These are phyloP conservation scores for Phytophthora fragariaefolia DNA, from an alignment of 352 stramenopile species.

Conservation along the genomic window DNA sequence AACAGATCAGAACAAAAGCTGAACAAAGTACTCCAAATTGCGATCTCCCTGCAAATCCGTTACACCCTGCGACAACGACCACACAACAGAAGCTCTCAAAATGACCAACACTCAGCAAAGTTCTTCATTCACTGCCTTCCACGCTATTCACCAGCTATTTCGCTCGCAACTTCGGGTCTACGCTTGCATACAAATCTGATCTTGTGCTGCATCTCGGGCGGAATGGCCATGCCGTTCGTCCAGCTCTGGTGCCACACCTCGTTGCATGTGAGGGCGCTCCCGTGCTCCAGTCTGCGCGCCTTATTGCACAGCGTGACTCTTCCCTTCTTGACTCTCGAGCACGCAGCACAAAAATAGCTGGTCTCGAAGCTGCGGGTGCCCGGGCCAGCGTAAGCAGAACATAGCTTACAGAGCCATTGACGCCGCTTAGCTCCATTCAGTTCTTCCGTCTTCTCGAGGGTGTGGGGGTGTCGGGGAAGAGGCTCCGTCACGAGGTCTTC, in stretches of 20 bases:
- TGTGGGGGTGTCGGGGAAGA: neutral
- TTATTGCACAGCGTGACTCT: constrained; percentile 22
- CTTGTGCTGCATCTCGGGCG: constrained; percentile 14
- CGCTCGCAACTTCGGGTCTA: neutral
- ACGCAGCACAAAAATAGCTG: constrained; percentile 17
- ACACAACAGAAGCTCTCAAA: neutral
- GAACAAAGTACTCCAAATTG: constrained; percentile 6
- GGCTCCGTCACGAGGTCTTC: constrained; percentile 9
- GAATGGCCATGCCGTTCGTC: constrained; percentile 21
- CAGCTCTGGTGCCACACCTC: constrained; percentile 28
- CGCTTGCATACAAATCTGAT: constrained; percentile 14
- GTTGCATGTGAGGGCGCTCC: no score
- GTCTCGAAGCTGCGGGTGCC: constrained; percentile 27
- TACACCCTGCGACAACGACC: neutral
- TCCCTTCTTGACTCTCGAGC: constrained; percentile 7
- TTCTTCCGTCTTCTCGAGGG: constrained; percentile 17
- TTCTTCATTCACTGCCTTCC: no score
- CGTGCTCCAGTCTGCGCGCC: neutral
- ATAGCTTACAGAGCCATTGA: constrained; percentile 35
- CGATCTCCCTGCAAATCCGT: constrained; percentile 14
- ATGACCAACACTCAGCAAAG: constrained; percentile 16
- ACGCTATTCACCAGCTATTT: no score
- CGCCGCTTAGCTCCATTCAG: constrained; percentile 23
- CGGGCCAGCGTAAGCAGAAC: constrained; percentile 14
- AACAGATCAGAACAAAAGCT: neutral